Conservation (phyloP, 768 basidiomycete species). For the Sistotremastrum niveocremeum region DNA sequence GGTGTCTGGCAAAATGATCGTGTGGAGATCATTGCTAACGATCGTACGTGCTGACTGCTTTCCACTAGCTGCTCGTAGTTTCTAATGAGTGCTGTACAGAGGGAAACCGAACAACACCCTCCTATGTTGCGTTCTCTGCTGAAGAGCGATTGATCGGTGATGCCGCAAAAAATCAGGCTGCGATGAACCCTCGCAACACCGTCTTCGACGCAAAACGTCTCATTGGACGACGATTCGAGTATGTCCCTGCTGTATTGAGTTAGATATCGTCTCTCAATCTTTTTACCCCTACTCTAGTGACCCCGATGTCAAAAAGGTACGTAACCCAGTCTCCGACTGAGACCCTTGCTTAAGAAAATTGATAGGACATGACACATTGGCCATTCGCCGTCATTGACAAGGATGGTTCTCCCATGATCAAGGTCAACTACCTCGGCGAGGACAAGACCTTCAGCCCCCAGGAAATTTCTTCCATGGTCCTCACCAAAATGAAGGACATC, state of each 20-base stretch:
- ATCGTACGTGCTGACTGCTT: constrained; percentile 44
- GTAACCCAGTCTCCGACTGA: constrained; percentile 5
- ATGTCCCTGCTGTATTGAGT: constrained; percentile 16
- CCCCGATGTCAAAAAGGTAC: constrained; percentile 84
- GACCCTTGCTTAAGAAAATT: constrained; percentile 1
- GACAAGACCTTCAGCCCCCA: constrained; percentile 95
- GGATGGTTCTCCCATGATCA: constrained; percentile 93
- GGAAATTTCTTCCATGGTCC: constrained; percentile 99
- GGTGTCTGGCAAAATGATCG: constrained; percentile 99
- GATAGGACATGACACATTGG: constrained; percentile 90
- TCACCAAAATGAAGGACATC: constrained; percentile 99
- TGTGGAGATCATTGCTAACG: constrained; percentile 97
- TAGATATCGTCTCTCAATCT: constrained; percentile 3
- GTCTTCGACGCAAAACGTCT: constrained; percentile 99
- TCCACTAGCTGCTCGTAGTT: constrained; percentile 1
- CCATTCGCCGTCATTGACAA: constrained; percentile 95
- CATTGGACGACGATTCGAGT: constrained; percentile 96
- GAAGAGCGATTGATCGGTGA: constrained; percentile 98
- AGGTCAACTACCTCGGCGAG: constrained; percentile 89
- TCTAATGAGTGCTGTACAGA: constrained; percentile 29
- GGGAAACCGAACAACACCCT: constrained; percentile 98
- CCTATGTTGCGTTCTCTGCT: constrained; percentile 95
- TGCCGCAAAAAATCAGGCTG: constrained; percentile 97
- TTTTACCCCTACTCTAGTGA: constrained; percentile 35
- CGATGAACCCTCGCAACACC: constrained; percentile 99